phyloP scores from a whole-genome alignment of 2,329 filamentous ascomycete genomes.

The Chlorencoelia australis region DNA sequence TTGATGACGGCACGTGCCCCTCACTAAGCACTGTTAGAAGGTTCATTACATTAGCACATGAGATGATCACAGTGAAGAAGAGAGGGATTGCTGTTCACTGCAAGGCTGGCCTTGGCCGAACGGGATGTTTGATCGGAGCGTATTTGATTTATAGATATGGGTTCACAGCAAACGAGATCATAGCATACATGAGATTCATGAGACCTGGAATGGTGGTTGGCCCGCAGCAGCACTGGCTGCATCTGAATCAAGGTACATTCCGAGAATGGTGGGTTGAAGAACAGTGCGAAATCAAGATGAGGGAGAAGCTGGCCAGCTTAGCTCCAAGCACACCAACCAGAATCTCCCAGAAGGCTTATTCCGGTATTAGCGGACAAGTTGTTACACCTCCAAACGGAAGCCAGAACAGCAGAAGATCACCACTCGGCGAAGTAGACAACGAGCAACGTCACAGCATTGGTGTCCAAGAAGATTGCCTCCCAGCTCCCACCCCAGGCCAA shows the following conservation, averaged over 20 bases:
- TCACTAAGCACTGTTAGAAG: conserved; percentile 80
- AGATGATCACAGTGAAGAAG: conserved; percentile 84
- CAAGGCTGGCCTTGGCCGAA: conserved; percentile 92
- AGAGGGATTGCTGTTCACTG: conserved; percentile 96
- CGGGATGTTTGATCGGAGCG: conserved; percentile 90
- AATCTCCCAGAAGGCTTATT: conserved; percentile 48
- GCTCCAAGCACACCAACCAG: conserved; percentile 50
- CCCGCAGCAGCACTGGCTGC: conserved; percentile 97
- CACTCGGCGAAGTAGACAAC: conserved; percentile 87
- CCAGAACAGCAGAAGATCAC: conserved; percentile 57
- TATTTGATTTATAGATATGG: conserved; percentile 96
- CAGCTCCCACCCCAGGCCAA: conserved; percentile 90
- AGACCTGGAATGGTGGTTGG: conserved; percentile 97
- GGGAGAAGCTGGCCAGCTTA: conserved; percentile 40
- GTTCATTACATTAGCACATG: conserved; percentile 90
- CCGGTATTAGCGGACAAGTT: conserved; percentile 55
- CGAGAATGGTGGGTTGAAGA: conserved; percentile 93
- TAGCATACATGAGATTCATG: conserved; percentile 99
- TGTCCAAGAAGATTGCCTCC: conserved; percentile 81
- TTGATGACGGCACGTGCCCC: conserved; percentile 95
- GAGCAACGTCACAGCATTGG: conserved; percentile 55
- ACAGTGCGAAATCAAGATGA: conserved; percentile 34
- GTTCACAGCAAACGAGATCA: conserved; percentile 95
- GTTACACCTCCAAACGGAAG: conserved; percentile 79
- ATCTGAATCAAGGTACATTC: conserved; percentile 93